phyloP scores from a whole-genome alignment of 2,329 filamentous ascomycete species.

The Epichloe scottii region DNA sequence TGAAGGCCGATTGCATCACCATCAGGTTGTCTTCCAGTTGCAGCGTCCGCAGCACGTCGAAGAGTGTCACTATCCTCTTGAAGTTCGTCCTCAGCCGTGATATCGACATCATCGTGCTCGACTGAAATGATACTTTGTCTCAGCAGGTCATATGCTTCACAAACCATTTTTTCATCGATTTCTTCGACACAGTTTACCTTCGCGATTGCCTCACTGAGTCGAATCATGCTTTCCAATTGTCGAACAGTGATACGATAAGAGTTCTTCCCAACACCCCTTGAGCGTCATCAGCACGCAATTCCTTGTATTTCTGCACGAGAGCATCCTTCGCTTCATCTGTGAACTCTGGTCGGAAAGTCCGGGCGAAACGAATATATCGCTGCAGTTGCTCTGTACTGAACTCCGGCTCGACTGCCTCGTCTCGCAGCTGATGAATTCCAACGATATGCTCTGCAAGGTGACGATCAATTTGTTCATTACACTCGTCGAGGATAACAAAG shows the following conservation, averaged over 20 bases:
- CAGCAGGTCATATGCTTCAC: constrained; percentile 83
- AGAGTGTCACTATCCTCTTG: constrained; percentile 34
- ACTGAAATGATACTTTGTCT: constrained; percentile 94
- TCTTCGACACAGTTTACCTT: constrained; percentile 95
- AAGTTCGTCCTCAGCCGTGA: constrained; percentile 62
- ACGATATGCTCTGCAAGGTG: constrained; percentile 93
- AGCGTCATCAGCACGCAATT: constrained; percentile 82
- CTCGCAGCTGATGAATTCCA: constrained; percentile 79
- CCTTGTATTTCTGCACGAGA: constrained; percentile 89
- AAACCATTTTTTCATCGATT: constrained; percentile 71
- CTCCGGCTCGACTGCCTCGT: constrained; percentile 82
- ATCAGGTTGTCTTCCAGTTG: constrained; percentile 32
- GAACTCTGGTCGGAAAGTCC: constrained; percentile 89
- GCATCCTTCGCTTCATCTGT: constrained; percentile 73
- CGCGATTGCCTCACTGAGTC: constrained; percentile 91
- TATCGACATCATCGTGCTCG: constrained; percentile 92
- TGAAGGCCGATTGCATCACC: constrained; percentile 30
- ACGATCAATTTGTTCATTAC: constrained; percentile 81
- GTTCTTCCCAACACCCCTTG: constrained; percentile 91
- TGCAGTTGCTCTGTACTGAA: constrained; percentile 95
- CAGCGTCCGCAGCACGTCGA: constrained; percentile 25
- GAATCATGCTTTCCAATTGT: constrained; percentile 91
- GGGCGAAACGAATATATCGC: constrained; percentile 91
- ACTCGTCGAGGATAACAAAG: constrained; percentile 95
- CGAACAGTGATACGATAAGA: constrained; percentile 96